Percentiles rank a stretch among this genome's conserved stretches.
These are phyloP conservation scores for Epichloe sylvatica DNA, from an alignment of 2,329 filamentous ascomycete species.

Conservation along the genomic window DNA sequence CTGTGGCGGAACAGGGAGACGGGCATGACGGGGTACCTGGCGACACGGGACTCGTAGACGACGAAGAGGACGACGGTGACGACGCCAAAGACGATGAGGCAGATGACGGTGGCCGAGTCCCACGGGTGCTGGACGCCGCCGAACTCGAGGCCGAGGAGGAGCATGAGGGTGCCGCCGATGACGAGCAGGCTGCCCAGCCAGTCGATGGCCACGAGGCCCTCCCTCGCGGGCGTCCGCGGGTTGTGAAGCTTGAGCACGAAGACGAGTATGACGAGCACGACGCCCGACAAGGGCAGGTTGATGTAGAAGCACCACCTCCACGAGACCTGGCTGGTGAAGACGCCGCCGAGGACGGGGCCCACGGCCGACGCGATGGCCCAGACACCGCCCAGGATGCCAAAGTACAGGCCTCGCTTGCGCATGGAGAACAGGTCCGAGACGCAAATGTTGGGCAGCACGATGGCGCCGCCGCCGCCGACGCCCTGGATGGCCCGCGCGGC, in stretches of 20 bases:
- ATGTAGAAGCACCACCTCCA: constrained; percentile 62
- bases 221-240: constrained; percentile 45
- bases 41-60: constrained; percentile 57
- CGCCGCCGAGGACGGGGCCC: constrained; percentile 54
- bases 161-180: constrained; percentile 68
- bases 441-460: constrained; percentile 46
- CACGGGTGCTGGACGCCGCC: constrained; percentile 66
- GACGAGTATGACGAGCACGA: constrained; percentile 35
- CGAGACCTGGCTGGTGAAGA: constrained; percentile 47
- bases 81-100: constrained; percentile 61
- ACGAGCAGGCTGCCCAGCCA: constrained; percentile 45
- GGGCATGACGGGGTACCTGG: constrained; percentile 68
- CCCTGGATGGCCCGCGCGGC: constrained; percentile 43
- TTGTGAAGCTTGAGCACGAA: constrained; percentile 57
- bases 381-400: constrained; percentile 37
- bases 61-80: constrained; percentile 52
- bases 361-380: constrained; percentile 54
- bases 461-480: constrained; percentile 40
- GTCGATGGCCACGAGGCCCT: constrained; percentile 50
- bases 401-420: constrained; percentile 36
- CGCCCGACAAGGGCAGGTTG: constrained; percentile 38
- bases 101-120: constrained; percentile 61
- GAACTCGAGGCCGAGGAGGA: constrained; percentile 74
- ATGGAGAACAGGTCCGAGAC: constrained; percentile 43
- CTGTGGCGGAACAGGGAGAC: constrained; percentile 51